Evolutionary conservation across 768 basidiomycete species (phyloP).

Genomic region (Psilocybe sp.): DNA sequence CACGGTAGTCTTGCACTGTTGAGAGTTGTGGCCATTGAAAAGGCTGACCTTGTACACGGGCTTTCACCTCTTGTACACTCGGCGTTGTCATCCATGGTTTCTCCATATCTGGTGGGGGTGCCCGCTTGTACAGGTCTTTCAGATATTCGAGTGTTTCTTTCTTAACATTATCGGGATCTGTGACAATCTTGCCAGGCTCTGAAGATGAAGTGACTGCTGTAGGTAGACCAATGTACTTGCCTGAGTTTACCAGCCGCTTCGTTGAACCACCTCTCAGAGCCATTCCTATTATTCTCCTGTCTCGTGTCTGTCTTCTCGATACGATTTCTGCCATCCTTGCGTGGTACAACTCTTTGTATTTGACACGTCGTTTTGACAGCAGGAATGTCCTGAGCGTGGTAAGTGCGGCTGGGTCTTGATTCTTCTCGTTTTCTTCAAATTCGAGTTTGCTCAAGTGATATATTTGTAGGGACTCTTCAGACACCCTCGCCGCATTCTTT

Average conservation of each 20-base stretch:
- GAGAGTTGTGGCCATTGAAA: slow-evolving; percentile 21
- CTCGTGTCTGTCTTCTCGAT: neutral
- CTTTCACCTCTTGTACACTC: slow-evolving; percentile 9
- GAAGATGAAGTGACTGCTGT: neutral
- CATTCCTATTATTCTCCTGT: neutral
- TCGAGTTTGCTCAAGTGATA: too few relatives aligned
- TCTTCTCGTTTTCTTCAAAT: too few relatives aligned
- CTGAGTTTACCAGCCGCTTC: slow-evolving; percentile 1
- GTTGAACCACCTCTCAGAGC: slow-evolving; percentile 8
- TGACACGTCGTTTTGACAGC: neutral
- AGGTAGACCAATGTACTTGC: neutral
- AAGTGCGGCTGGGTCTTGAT: neutral
- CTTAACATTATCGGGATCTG: slow-evolving; percentile 11
- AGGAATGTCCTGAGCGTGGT: neutral
- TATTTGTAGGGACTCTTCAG: too few relatives aligned
- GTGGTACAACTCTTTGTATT: neutral
- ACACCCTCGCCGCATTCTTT: too few relatives aligned
- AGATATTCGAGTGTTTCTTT: slow-evolving; percentile 7
- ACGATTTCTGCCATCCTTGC: neutral
- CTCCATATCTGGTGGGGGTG: neutral
- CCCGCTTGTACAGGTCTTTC: slow-evolving; percentile 7
- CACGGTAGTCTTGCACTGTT: slow-evolving; percentile 13
- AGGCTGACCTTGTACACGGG: slow-evolving; percentile 11
- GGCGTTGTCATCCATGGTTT: slow-evolving; percentile 25
- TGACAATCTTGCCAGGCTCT: slow-evolving; percentile 3